These are phyloP conservation scores for Panicum hallii DNA, from an alignment of 202 grass and related monocot species.

Conservation along the genomic window DNA sequence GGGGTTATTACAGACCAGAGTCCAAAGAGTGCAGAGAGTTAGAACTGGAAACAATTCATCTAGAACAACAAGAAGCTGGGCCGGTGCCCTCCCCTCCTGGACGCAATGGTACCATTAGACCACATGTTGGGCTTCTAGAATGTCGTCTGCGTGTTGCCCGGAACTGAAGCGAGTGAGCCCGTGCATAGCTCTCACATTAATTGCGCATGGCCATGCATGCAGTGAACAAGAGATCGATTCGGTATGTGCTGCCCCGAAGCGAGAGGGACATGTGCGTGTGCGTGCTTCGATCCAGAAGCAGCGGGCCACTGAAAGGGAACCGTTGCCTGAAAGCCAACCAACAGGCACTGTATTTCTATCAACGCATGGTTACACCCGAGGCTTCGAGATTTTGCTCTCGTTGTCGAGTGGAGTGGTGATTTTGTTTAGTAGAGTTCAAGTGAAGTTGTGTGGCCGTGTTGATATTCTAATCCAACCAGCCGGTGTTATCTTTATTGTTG, in stretches of 20 bases:
- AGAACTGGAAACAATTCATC: too few relatives aligned
- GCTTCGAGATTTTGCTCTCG: too few relatives aligned
- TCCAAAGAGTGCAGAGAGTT: too few relatives aligned
- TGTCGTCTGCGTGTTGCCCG: conserved; percentile 18
- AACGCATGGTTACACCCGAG: too few relatives aligned
- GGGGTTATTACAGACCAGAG: too few relatives aligned
- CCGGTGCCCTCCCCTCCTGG: neutral
- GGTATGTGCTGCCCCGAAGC: neutral
- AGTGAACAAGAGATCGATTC: conserved; percentile 33
- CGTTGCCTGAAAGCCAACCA: conserved; percentile 7
- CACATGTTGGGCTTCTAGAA: conserved; percentile 48
- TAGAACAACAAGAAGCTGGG: too few relatives aligned
- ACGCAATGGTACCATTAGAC: neutral
- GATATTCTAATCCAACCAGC: too few relatives aligned
- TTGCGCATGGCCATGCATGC: neutral
- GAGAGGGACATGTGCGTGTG: conserved; percentile 38
- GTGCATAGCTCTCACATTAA: conserved; percentile 39
- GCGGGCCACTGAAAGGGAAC: neutral
- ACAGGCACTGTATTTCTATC: neutral
- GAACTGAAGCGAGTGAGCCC: neutral
- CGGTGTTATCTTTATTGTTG: too few relatives aligned
- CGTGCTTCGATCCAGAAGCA: conserved; percentile 18
- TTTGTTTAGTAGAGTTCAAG: too few relatives aligned
- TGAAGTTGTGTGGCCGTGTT: too few relatives aligned
- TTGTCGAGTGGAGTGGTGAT: too few relatives aligned